Base-by-base conservation (phyloP, 495 filamentous ascomycete genomes). In the Acidiella bohemica region DNA sequence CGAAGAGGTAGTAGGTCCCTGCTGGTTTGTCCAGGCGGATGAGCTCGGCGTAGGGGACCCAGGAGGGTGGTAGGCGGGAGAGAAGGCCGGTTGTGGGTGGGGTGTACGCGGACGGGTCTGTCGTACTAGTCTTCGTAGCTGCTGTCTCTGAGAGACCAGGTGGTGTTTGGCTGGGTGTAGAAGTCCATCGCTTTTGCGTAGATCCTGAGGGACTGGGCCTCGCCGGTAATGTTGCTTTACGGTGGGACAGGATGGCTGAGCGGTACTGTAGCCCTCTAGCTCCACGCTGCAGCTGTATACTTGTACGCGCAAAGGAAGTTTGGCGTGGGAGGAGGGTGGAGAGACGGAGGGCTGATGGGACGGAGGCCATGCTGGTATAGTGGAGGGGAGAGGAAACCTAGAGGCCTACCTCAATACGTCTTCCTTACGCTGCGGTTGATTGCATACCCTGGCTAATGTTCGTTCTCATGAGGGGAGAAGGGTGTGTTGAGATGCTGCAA, bases 1-100 rank as follows among this genome's bases (percentile, higher is more conserved):
- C 84, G 70, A 80, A 95, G 21, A 97, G 80, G 60, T 96, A 96
- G 62, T 90, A 87, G 30, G 88, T 84, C 49, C 90, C 90, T 0
- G 83, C 76, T 17, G 90, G 90, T 62, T 96, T 96, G 62, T 97
- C 87, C 48, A 96, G 73, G 12, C 90, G 78, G 48, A 84, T 67
- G 14, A 97, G 72, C 53, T 97, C 90, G n/a, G 81, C 90, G 53
- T 94, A 95, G 2, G 90, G 90, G 39, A 95, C 69, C 71, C 80
- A 78, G 41, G 80, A 72, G 12, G 54, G 37, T 6, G 90, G 90
- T 23, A 97, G 69, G 33, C 59, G 62, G 2, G 88, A 84, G 39
- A 95, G 62, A 14, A 95, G 56, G 32, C 87, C 87, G 5, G 72
- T 80, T 16, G 67, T 73, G 4, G 87, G 87, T 5, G 77, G 72